These are phyloP conservation scores for Pseudogymnoascus sp. DNA, from an alignment of 2,329 filamentous ascomycete genomes.

Conservation along the genomic window DNA sequence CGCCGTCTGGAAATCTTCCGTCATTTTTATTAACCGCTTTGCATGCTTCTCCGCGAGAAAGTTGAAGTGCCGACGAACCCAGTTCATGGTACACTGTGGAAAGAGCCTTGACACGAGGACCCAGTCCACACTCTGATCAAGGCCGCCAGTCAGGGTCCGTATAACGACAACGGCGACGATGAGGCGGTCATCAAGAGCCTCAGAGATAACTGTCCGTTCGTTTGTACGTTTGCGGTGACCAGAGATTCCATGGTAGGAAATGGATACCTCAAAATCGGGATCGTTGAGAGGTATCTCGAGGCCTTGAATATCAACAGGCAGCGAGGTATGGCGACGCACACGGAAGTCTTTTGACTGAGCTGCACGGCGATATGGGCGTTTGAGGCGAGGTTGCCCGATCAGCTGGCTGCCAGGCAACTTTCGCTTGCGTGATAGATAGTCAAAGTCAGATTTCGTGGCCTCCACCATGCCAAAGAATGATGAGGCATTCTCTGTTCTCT, in stretches of 20 bases:
- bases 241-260: constrained; percentile 9
- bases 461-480: constrained; percentile 2
- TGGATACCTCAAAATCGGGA: constrained; percentile 6
- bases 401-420: constrained; percentile 1
- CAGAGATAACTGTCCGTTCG: constrained; percentile 16
- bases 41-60: constrained; percentile 43
- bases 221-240: constrained; percentile 26
- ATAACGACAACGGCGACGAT: constrained; percentile 53
- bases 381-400: neutral
- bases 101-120: constrained; percentile 50
- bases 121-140: constrained; percentile 54
- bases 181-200: constrained; percentile 35
- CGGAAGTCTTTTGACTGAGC: constrained; percentile 22
- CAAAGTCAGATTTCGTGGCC: constrained; percentile 6
- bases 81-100: constrained; percentile 44
- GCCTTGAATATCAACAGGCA: constrained; percentile 23
- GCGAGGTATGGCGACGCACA: constrained; percentile 19
- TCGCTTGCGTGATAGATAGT: neutral
- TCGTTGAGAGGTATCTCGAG: constrained; percentile 12
- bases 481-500: neutral
- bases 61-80: constrained; percentile 50
- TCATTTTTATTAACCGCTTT: constrained; percentile 48
- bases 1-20: constrained; percentile 55
- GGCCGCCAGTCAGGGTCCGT: constrained; percentile 51
- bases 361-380: constrained; percentile 12